A percentile compares a stretch with the other conserved stretches of the same genome.
phyloP scores from a whole-genome alignment of 2,329 filamentous ascomycete species.

The Colletotrichum navitas region DNA sequence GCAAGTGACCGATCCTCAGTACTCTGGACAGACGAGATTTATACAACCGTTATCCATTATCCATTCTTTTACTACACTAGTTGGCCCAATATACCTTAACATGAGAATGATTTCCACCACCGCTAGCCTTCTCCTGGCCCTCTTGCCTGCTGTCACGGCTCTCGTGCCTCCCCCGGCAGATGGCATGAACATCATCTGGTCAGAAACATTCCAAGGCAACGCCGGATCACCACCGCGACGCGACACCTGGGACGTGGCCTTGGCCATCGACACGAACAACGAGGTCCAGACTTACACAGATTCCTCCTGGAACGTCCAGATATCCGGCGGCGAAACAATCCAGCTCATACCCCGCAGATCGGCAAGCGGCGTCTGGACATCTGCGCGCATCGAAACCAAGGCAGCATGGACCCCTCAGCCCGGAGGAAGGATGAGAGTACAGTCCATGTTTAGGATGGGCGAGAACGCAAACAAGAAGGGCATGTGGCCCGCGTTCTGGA shows the following conservation, averaged over 20 bases:
- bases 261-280: slow-evolving; percentile 62
- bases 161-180: slow-evolving; percentile 54
- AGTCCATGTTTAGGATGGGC: slow-evolving; percentile 63
- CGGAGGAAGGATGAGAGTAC: slow-evolving; percentile 61
- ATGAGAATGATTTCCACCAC: slow-evolving; percentile 10
- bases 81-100: not conserved
- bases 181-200: slow-evolving; percentile 60
- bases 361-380: slow-evolving; percentile 61
- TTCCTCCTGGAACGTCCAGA: slow-evolving; percentile 61
- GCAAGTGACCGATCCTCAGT: not conserved
- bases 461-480: slow-evolving; percentile 61
- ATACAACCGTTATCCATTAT: not conserved
- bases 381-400: slow-evolving; percentile 65
- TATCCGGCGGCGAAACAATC: slow-evolving; percentile 63
- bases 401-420: slow-evolving; percentile 59
- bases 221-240: slow-evolving; percentile 54
- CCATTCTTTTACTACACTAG: not conserved
- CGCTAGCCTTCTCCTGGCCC: slow-evolving; percentile 37
- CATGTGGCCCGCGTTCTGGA: slow-evolving; percentile 71
- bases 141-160: slow-evolving; percentile 48
- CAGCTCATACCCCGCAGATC: slow-evolving; percentile 64
- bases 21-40: slow-evolving; percentile 4
- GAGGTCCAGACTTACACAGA: slow-evolving; percentile 64
- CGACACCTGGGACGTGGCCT: slow-evolving; percentile 58
- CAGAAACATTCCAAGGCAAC: slow-evolving; percentile 59